Evolutionary conservation across 2,329 filamentous ascomycete species (phyloP).

Genomic region (Emergomyces orientalis): DNA sequence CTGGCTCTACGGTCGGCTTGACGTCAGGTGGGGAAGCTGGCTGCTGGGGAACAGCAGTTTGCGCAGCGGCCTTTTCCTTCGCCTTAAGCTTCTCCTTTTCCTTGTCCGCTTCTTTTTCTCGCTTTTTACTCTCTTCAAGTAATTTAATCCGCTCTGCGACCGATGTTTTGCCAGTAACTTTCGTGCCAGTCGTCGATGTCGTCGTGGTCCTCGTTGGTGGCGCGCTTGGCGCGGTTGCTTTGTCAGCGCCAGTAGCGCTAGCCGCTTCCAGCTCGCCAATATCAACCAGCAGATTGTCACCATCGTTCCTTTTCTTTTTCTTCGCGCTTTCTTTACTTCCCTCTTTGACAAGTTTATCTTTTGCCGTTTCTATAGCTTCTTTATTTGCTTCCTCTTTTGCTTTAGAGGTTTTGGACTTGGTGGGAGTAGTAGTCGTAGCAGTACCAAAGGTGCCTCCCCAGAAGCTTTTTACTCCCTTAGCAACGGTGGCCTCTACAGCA

Average conservation of each 20-base stretch:
- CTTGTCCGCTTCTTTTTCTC: slow-evolving; percentile 31
- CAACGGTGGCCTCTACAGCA: slow-evolving; percentile 26
- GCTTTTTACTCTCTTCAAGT: slow-evolving; percentile 35
- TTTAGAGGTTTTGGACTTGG: slow-evolving; percentile 38
- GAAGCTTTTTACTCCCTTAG: slow-evolving; percentile 32
- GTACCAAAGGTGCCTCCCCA: slow-evolving; percentile 36
- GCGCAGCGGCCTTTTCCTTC: slow-evolving; percentile 24
- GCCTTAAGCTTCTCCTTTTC: slow-evolving; percentile 31
- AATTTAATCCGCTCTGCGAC: slow-evolving; percentile 47
- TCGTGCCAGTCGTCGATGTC: slow-evolving; percentile 31
- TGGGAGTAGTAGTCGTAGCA: slow-evolving; percentile 33
- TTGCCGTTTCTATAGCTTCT: slow-evolving; percentile 21
- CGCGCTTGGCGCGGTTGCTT: slow-evolving; percentile 31
- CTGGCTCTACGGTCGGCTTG: slow-evolving; percentile 8
- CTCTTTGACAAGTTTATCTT: slow-evolving; percentile 18
- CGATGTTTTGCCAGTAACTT: slow-evolving; percentile 35
- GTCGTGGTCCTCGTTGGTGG: slow-evolving; percentile 36
- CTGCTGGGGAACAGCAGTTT: slow-evolving; percentile 23
- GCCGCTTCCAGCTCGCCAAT: slow-evolving; percentile 26
- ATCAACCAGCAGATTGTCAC: slow-evolving; percentile 28
- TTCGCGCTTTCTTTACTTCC: slow-evolving; percentile 18
- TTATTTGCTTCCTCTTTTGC: slow-evolving; percentile 22
- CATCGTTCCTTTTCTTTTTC: slow-evolving; percentile 21
- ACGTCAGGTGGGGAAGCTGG: slow-evolving; percentile 21
- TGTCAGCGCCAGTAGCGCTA: slow-evolving; percentile 30